Base-by-base conservation (phyloP, 208 protist genomes). In the Vickermania spadyakhi region DNA sequence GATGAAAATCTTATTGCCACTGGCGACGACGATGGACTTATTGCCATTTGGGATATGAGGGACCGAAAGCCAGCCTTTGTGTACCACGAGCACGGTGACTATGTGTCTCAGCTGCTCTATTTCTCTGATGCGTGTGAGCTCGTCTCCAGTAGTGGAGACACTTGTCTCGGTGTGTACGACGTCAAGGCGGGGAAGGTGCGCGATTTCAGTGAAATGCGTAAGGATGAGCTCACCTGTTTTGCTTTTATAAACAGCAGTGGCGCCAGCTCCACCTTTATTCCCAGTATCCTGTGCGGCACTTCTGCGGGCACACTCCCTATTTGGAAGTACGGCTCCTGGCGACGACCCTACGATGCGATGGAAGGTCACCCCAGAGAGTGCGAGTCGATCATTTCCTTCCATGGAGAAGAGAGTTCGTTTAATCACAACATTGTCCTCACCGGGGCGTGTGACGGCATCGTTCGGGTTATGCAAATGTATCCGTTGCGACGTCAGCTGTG, bases 241-340 rank as follows among this genome's bases (percentile, higher is more conserved):
- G 85, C 88, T 25, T 94, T 92, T 72, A 87, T 94, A 66, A 90
- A 90, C 64, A 86, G 75, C 68, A 91, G 73, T 51, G 84, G 75
- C 26, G 61, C 63, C 28, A 89, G 70, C 45, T 64, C 68, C 26
- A 72, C 72, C 21, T 94, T 94, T 54, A 94, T 91, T 55, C 84
- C 84, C 0, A 89, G 82, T 55, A 87, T 94, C 60, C 62, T 94
- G n/a, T 91, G 84, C 62, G 88, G 88, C 31, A 94, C 88, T 11
- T 79, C 84, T 1, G 68, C 73, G 23, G 88, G 88, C 13, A 62
- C 75, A 0, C 74, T 94, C 52, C 88, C 88, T 1, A 58, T 94
- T 11, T 94, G 88, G 88, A 91, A 92, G 68, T 94, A 89, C 73
- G 88, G 88, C 60, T 94, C 88, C 18, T 94, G 88, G 85, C 51